Conservation (phyloP, 2,329 filamentous ascomycete genomes). For the Drechslerella stenobrocha region DNA sequence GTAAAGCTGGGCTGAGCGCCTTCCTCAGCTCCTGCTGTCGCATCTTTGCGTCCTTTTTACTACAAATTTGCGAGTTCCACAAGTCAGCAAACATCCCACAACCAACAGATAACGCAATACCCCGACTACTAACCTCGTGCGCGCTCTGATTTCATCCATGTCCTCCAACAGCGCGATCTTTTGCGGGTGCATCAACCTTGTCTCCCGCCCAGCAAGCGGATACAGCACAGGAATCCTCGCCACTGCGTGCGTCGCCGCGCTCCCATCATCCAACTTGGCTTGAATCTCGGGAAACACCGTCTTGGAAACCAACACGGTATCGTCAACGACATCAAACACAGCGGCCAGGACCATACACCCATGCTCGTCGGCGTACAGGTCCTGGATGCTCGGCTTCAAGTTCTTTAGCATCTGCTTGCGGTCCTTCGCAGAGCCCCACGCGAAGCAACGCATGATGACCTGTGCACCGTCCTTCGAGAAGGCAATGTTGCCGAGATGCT, state of each 20-base stretch:
- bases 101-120: no score
- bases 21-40: constrained; percentile 76
- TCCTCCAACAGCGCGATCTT: constrained; percentile 74
- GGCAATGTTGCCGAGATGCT: constrained; percentile 87
- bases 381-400: constrained; percentile 84
- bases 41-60: constrained; percentile 83
- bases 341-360: constrained; percentile 81
- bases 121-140: constrained; percentile 60
- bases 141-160: constrained; percentile 74
- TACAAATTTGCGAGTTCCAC: constrained; percentile 55
- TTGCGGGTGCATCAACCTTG: constrained; percentile 67
- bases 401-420: constrained; percentile 83
- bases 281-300: constrained; percentile 80
- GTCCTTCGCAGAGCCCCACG: constrained; percentile 87
- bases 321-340: constrained; percentile 88
- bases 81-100: background rate
- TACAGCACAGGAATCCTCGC: constrained; percentile 73
- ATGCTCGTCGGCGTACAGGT: constrained; percentile 77
- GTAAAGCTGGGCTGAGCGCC: constrained; percentile 71
- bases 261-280: constrained; percentile 56
- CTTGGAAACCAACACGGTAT: constrained; percentile 85
- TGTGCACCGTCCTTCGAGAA: constrained; percentile 89
- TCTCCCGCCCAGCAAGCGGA: constrained; percentile 68
- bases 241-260: constrained; percentile 57
- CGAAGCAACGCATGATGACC: constrained; percentile 77